Base-by-base conservation (phyloP, 2,329 filamentous ascomycete genomes). In the Microcera coccophila region DNA sequence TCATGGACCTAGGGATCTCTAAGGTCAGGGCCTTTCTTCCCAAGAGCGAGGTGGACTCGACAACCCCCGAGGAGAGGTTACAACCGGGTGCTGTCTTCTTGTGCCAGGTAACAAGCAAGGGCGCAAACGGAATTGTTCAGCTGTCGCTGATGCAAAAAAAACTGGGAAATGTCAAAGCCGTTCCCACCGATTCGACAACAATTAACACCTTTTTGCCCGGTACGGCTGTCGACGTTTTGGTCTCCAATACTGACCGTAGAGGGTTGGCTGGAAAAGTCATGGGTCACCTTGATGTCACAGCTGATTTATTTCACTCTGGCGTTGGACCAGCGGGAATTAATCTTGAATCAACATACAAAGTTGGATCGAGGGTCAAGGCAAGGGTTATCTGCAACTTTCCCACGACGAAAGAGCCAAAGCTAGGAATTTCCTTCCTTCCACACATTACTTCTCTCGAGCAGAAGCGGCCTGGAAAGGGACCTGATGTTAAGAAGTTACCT, bases 211-310 rank as follows among this genome's bases (percentile, higher is more conserved):
- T 95, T 67, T 76, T 96, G 5, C 93, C 94, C 2, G 94, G 93
- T 52, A 93, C 89, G n/a, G 82, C 85, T 5, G 88, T 90, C 26
- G 90, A 95, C 54, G 74, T 96, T 10, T 73, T 97, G 37, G 70
- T 98, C 28, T 85, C 87, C 3, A 85, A 93, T 36, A 80, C 86
- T 12, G 81, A 83, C 10, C 67, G 76, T 11, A 81, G 78, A 50
- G 93, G 93, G n/a, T 68, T 98, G 45, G 73, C 79, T 37, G 93
- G 93, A 57, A 96, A 96, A 65, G 80, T 97, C 34, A 86, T 98
- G 76, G 94, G 93, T 14, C 81, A 90, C 62, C 70, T 98, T 18
- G 88, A 96, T 66, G 87, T 88, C 10, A 96, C 90, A 1, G 90
- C 91, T 15, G 93, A 98, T 64, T 64, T 91, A 26, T 79, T 96